A percentile compares a stretch with the other conserved stretches of the same genome.
Conservation (phyloP, 2,329 filamentous ascomycete species). For the Lomentospora prolificans region DNA sequence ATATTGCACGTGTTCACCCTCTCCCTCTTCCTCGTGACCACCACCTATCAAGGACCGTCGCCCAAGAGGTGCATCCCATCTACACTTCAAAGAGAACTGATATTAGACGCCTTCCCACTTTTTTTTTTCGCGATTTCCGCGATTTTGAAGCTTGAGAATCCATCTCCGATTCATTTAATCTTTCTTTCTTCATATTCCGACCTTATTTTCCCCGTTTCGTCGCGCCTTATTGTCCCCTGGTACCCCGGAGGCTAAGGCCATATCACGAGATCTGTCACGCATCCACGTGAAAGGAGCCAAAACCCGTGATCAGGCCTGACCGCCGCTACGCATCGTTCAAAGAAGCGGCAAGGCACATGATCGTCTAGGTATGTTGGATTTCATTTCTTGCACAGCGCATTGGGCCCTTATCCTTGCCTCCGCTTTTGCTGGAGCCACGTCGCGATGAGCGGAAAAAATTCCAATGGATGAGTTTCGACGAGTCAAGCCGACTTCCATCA, state of each 20-base stretch:
- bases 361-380: constrained; percentile 31
- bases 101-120: not conserved
- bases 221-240: constrained; percentile 5
- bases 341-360: constrained; percentile 29
- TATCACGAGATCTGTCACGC: constrained; percentile 39
- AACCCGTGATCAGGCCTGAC: constrained; percentile 32
- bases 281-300: constrained; percentile 31
- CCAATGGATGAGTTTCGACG: not conserved
- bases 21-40: constrained; percentile 29
- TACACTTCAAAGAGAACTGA: not conserved
- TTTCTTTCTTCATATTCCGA: constrained; percentile 7
- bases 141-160: not conserved
- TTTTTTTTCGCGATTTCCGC: constrained; percentile 5
- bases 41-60: constrained; percentile 14
- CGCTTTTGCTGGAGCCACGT: not conserved
- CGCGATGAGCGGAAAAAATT: not conserved
- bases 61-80: not conserved
- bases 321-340: constrained; percentile 11
- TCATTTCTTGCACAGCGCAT: constrained; percentile 7
- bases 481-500: not conserved
- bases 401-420: constrained; percentile 6
- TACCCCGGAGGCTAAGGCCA: constrained; percentile 14
- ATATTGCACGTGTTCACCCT: constrained; percentile 30
- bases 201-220: constrained; percentile 11
- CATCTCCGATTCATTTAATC: constrained; percentile 7